These are phyloP conservation scores for Closterium sp. DNA, from an alignment of 139 green algal genomes.

Conservation along the genomic window DNA sequence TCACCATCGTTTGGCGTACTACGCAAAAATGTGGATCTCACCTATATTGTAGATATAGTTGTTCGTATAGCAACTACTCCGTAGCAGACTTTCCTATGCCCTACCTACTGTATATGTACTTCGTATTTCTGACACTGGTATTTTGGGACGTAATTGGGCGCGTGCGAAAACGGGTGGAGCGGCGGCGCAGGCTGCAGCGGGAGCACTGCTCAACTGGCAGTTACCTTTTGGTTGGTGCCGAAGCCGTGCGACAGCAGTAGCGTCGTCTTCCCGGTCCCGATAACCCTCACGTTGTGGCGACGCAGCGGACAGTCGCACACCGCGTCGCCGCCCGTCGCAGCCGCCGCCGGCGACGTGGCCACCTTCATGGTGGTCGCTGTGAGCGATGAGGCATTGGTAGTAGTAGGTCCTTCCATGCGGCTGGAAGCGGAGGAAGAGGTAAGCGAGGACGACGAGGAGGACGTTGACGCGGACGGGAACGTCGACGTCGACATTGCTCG, in stretches of 20 bases:
- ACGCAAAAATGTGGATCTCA: too few relatives aligned
- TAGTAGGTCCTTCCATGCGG: background rate
- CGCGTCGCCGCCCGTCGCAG: background rate
- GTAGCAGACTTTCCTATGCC: too few relatives aligned
- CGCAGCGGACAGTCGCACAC: conserved; percentile 1
- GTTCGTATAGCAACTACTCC: too few relatives aligned
- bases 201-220: too few relatives aligned
- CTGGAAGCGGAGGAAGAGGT: background rate
- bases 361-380: background rate
- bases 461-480: background rate
- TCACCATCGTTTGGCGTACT: too few relatives aligned
- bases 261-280: conserved; percentile 14
- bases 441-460: background rate
- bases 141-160: too few relatives aligned
- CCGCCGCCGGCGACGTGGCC: too few relatives aligned
- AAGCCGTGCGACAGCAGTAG: conserved; percentile 38
- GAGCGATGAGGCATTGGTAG: background rate
- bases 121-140: too few relatives aligned
- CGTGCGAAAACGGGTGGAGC: too few relatives aligned
- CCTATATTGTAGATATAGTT: too few relatives aligned
- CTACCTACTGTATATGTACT: too few relatives aligned
- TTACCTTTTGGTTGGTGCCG: conserved; percentile 30
- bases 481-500: background rate
- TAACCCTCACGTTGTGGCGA: conserved; percentile 26
- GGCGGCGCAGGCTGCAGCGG: too few relatives aligned